These are phyloP conservation scores for Sarocladium strictum DNA, from an alignment of 2,329 filamentous ascomycete genomes.

Conservation along the genomic window DNA sequence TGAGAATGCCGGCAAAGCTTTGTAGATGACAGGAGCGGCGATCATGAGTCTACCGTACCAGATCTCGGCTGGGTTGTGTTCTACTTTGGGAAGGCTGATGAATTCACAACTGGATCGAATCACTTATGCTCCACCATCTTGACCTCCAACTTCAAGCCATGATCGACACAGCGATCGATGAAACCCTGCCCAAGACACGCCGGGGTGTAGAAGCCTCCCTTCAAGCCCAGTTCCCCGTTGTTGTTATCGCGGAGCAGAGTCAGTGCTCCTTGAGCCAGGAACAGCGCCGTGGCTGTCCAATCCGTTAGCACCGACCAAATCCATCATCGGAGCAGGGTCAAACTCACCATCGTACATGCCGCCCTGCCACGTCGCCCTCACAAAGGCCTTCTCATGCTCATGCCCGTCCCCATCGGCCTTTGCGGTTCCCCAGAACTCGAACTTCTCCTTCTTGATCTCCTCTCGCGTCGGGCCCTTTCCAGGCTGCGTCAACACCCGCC, in stretches of 20 bases:
- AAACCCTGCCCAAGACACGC: slow-evolving; percentile 63
- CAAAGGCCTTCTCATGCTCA: slow-evolving; percentile 37
- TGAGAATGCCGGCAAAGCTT: slow-evolving; percentile 6
- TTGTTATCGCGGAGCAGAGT: slow-evolving; percentile 53
- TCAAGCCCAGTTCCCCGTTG: slow-evolving; percentile 41
- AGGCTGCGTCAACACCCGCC: slow-evolving; percentile 41
- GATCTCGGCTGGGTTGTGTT: too few species aligned
- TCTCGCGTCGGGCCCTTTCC: slow-evolving; percentile 50
- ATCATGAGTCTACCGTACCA: neutral
- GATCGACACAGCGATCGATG: slow-evolving; percentile 54
- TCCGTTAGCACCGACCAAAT: neutral
- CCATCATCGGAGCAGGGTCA: too few species aligned
- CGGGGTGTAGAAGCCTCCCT: slow-evolving; percentile 66
- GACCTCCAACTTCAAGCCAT: slow-evolving; percentile 58
- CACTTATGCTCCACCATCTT: slow-evolving; percentile 31
- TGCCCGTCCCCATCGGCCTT: slow-evolving; percentile 47
- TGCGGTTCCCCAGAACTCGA: slow-evolving; percentile 60
- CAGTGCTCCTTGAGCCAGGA: slow-evolving; percentile 58
- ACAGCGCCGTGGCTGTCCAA: slow-evolving; percentile 57
- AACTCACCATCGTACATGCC: slow-evolving; percentile 62
- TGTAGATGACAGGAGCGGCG: neutral
- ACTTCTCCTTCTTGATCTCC: slow-evolving; percentile 47
- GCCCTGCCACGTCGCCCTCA: slow-evolving; percentile 46
- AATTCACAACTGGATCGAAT: neutral
- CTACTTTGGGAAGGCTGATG: neutral